Evolutionary conservation across 164 flowering plant species (phyloP), one percentile per base, ranked within the genome.

Genomic region (Berberis vulgaris): DNA sequence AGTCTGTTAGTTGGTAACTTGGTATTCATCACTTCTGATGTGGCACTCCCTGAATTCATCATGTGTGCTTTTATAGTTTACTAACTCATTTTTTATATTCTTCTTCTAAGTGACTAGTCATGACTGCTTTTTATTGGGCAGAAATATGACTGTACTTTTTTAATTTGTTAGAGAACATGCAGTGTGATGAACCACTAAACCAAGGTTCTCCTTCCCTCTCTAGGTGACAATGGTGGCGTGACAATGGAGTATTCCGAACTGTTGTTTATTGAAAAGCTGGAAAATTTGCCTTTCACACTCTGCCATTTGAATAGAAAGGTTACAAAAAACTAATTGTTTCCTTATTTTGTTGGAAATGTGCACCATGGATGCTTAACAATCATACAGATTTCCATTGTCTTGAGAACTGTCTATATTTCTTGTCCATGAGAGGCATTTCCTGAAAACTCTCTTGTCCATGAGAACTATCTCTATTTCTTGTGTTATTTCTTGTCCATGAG

Each of bases 201-300:
- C 56, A 56, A 42, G 44, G 10, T 69, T 64, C 6, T 47, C 47
- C 47, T 63, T 69, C 43, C 13, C 64, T 58, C 12, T 55, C 60
- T 74, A 84, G 88, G 74, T 77, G 56, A 46, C 65, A 82, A 79
- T 65, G 73, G 64, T 73, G 67, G 13, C n/a, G 62, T 49, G 60
- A 41, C 67, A 60, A 50, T 50, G 46, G 75, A 73, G 54, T 49
- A 59, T 50, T 65, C 74, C 41, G 69, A 63, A 59, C 13, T 68
- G 49, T 45, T 72, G 66, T 61, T 40, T 55, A 84, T 92, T 55
- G 68, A 72, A 62, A 82, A 63, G 67, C 77, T 90, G 52, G 89
- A 87, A 71, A 92, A 93, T 79, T 74, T 93, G 57, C 92, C 85
- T 66, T 59, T 84, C 65, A 72, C 70, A 54, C 71, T 93, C 43